Percentiles rank a stretch among this genome's conserved stretches.
Conservation (phyloP, 176 grass and related monocot species). For the Metroxylon sagu region DNA sequence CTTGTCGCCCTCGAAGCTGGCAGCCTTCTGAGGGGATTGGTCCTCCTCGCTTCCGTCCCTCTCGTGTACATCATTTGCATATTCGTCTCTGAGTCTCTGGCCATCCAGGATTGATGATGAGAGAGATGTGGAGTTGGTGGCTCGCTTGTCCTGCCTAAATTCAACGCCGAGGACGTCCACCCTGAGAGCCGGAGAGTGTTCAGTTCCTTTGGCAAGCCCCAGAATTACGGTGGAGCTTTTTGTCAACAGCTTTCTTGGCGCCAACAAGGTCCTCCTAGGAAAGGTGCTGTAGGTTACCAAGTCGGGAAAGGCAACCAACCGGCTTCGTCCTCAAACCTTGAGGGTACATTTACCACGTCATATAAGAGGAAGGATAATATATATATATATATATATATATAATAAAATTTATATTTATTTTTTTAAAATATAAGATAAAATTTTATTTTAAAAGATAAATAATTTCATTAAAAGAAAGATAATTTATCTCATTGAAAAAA, state of each 20-base stretch:
- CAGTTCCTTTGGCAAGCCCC: constrained; percentile 59
- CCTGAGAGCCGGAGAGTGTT: constrained; percentile 95
- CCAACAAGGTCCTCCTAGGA: constrained; percentile 59
- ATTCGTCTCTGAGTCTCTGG: constrained; percentile 84
- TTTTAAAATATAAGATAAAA: too few species aligned
- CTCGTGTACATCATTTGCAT: constrained; percentile 67
- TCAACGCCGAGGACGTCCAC: constrained; percentile 89
- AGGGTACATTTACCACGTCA: too few species aligned
- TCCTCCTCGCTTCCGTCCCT: constrained; percentile 67
- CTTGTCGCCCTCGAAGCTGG: constrained; percentile 92
- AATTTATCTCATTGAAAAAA: too few species aligned
- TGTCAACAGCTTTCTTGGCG: constrained; percentile 57
- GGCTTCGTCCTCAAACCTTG: constrained; percentile 62
- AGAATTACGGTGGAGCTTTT: constrained; percentile 73
- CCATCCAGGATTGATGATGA: constrained; percentile 62
- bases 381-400: too few species aligned
- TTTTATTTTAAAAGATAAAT: too few species aligned
- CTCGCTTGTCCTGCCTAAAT: constrained; percentile 70
- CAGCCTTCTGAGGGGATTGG: constrained; percentile 57
- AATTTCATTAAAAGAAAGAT: too few species aligned
- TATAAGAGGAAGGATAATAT: too few species aligned
- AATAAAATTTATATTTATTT: too few species aligned
- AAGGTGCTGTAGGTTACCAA: constrained; percentile 78
- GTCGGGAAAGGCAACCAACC: constrained; percentile 63
- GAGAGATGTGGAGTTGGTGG: constrained; percentile 70